Evolutionary conservation across 768 basidiomycete species (phyloP), one percentile per base, ranked within the genome.

Genomic region (Stropharia rugosoannulata): DNA sequence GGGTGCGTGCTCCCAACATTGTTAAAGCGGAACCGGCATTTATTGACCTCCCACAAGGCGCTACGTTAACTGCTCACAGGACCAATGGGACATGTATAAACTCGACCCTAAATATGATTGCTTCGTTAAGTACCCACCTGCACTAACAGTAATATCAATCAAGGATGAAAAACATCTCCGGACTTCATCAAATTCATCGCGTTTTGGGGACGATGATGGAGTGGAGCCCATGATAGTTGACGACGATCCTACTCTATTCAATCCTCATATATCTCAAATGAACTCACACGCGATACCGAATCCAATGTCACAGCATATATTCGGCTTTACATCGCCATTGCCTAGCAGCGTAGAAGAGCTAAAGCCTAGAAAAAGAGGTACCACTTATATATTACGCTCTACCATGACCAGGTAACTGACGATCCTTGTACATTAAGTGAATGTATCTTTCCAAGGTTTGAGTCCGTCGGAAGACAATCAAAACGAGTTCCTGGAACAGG

Each of bases 31-130:
- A 35, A 22, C 22, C 42, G 40, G 44, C 29, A 29, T 42, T 29
- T 10, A 27, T 15, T 25, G 56, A 55, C 18, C 9, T 41, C 27
- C 35, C n/a, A 16, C 53, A 86, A 86, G 9, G 71, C 80, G 69
- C 65, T 68, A 1, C 68, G 80, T 50, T 67, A 79, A 55, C 80
- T 80, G 64, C 25, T 80, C 81, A 16, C 87, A 87, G 66, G 88
- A 92, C 36, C 89, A 91, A 67, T 93, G 90, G 90, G 90, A 93
- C 58, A 84, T 92, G 27, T 86, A 91, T 72, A 92, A 91, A 65
- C 77, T 93, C 7, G 90, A 93, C 64, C 83, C 86, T 2, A 68
- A 70, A n/a, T 92, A 92, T 60, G 79, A 81, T 19, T 93, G 90
- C 64, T 69, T 73, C 55, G 83, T 90, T 8, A 78, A 71, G 32